Evolutionary conservation across 257 asterid genomes (phyloP), one percentile per base, ranked within the genome.

Genomic region (Salvia rosmarinus): DNA sequence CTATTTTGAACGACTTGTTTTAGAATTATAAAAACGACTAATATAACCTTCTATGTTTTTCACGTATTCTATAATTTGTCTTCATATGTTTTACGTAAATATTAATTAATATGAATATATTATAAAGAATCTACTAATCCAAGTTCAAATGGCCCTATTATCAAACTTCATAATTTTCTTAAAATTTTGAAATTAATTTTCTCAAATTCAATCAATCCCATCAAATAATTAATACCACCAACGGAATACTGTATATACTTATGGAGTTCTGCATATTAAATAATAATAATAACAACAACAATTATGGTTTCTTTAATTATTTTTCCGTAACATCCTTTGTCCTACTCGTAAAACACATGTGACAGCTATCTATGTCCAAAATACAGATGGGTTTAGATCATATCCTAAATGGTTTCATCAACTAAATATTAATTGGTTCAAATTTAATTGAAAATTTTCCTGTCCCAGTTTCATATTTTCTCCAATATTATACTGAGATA

Each of bases 341-440:
- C 78, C 68, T 74, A 74, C 66, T 74, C 61, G 66, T 30, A 43
- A 65, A 32, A 43, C 43, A 44, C 56, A 49, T 43, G 13, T 40
- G 78, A 72, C 78, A 66, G 71, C 78, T 77, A 46, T 56, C 8
- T 40, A 25, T 65, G 60, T 20, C 65, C 69, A 54, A 55, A 17
- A 16, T 50, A 50, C 72, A 64, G 56, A 28, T 23, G 42, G 51
- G 32, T 14, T 64, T 14, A 55, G 52, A 56, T 58, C 63, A 67
- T 25, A 25, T 42, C 28, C 51, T 60, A 52, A 67, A 30, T 76
- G 52, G 34, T 54, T 64, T 64, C 73, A 43, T 37, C 57, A 46
- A 57, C 74, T 20, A 60, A 19, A 34, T 64, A 77, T 64, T 64
- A 19, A 9, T 61, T 69, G 55, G 21, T 58, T 20, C 49, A 68